Base-by-base conservation (phyloP, 371 early-diverging fungal species). In the Saksenaea vasiformis region DNA sequence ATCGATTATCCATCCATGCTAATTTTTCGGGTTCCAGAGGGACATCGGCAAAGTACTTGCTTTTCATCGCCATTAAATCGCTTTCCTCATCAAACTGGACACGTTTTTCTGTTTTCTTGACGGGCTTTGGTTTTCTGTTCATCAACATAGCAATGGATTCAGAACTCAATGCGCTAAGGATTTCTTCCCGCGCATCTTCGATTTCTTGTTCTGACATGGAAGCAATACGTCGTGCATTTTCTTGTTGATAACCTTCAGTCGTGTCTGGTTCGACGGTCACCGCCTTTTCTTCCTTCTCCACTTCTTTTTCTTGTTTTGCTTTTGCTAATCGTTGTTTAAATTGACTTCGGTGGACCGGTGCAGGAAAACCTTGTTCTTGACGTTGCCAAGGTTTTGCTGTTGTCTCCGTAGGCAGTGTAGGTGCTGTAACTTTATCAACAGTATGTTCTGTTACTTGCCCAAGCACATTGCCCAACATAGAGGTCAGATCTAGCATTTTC, bases 1-100 rank as follows among this genome's bases (percentile, higher is more conserved):
- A 69, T 11, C 74, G 71, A 28, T 73, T 68, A 13, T 84, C 82
- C 80, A 88, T 90, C 91, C 93, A 93, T 47, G 85, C 86, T 58
- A 91, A 55, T 57, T 91, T 93, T 24, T 91, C 90, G 8, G 77
- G 65, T 62, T 91, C 90, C 1, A 75, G 39, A 0, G 86, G 83
- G 1, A 86, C 83, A 56, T 86, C 75, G 1, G 80, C 60, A 67
- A 78, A 89, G 54, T 79, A 89, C 17, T 78, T 76, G 39, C 79
- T 69, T 56, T 83, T 85, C 75, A 86, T 60, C 0, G 77, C 76
- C 55, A 86, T 51, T 31, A 83, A 79, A 64, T 87, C 85, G 9
- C 77, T 73, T 13, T 82, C 83, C 13, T 77, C 76, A 22, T 76
- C 74, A 17, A 77, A 72, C 10, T n/a, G n/a, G 4, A 47, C 51